These are phyloP conservation scores for Globisporangium uncinulatum DNA, from an alignment of 352 stramenopile species.

Conservation along the genomic window DNA sequence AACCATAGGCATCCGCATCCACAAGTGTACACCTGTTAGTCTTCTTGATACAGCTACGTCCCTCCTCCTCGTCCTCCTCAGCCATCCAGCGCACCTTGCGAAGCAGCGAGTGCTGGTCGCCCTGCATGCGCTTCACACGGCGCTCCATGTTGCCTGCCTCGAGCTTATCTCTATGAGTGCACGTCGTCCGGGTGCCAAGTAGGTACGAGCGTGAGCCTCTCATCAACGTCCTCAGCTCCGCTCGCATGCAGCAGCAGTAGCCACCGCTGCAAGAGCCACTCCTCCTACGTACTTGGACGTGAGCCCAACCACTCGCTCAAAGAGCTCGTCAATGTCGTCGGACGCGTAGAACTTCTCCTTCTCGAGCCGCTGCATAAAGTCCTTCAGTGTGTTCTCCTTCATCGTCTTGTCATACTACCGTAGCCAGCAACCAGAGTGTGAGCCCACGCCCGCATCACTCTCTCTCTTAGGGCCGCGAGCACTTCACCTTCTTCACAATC, in stretches of 20 bases:
- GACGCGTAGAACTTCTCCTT: conserved; percentile 77
- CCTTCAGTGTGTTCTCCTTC: conserved; percentile 53
- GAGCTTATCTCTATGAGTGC: conserved; percentile 58
- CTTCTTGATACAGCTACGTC: too few relatives aligned
- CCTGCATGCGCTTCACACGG: conserved; percentile 74
- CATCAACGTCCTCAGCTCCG: too few relatives aligned
- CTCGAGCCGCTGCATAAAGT: conserved; percentile 79
- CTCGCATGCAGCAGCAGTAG: too few relatives aligned
- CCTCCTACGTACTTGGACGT: conserved; percentile 57
- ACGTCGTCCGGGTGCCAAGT: conserved; percentile 6
- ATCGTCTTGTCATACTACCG: conserved; percentile 89
- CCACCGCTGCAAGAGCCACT: too few relatives aligned
- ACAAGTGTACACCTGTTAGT: too few relatives aligned
- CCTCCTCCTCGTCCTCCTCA: neutral
- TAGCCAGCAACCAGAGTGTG: neutral
- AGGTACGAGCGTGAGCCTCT: neutral
- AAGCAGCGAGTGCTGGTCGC: conserved; percentile 77
- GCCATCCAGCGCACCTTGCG: conserved; percentile 49
- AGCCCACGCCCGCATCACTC: neutral
- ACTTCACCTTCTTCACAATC: conserved; percentile 88
- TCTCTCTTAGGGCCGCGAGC: neutral
- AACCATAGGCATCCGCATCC: too few relatives aligned
- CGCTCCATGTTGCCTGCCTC: conserved; percentile 86
- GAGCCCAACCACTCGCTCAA: conserved; percentile 73
- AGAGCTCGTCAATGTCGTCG: conserved; percentile 69